These are phyloP conservation scores for Cymbopogon citratus DNA, from an alignment of 176 grass and related monocot genomes.

Conservation along the genomic window DNA sequence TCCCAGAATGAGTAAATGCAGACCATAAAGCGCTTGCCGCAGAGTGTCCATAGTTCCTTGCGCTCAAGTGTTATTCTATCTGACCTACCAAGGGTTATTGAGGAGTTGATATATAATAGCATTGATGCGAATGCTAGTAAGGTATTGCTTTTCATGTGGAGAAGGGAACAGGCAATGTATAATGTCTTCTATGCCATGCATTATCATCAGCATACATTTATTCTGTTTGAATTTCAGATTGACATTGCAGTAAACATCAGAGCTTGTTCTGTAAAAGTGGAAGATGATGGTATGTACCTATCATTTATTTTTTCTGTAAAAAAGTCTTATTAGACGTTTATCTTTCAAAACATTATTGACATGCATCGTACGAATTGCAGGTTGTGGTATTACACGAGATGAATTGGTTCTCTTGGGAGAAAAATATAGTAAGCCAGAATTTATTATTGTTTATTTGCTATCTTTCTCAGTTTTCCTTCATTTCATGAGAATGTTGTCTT, in stretches of 20 bases:
- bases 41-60: slow-evolving; percentile 53
- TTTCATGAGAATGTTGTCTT: background rate
- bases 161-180: background rate
- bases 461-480: background rate
- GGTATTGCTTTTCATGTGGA: slow-evolving; percentile 31
- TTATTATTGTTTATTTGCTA: slow-evolving; percentile 17
- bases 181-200: background rate
- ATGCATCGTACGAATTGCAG: slow-evolving; percentile 40
- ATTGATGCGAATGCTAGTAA: slow-evolving; percentile 70
- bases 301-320: background rate
- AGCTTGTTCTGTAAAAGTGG: slow-evolving; percentile 71
- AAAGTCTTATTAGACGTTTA: slow-evolving; percentile 7
- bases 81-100: slow-evolving; percentile 73
- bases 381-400: slow-evolving; percentile 86
- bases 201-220: background rate
- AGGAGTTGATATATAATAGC: slow-evolving; percentile 88
- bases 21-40: slow-evolving; percentile 56
- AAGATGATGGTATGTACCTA: slow-evolving; percentile 70
- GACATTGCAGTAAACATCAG: slow-evolving; percentile 59
- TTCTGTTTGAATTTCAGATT: slow-evolving; percentile 51
- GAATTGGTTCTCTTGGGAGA: slow-evolving; percentile 83
- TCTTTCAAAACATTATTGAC: background rate
- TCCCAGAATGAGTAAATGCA: slow-evolving; percentile 39
- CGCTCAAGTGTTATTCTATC: slow-evolving; percentile 64
- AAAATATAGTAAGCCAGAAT: slow-evolving; percentile 57